A percentile compares a stretch with the other conserved stretches of the same genome.
These are phyloP conservation scores for Beauveria rudraprayagi DNA, from an alignment of 2,329 filamentous ascomycete genomes.

Conservation along the genomic window DNA sequence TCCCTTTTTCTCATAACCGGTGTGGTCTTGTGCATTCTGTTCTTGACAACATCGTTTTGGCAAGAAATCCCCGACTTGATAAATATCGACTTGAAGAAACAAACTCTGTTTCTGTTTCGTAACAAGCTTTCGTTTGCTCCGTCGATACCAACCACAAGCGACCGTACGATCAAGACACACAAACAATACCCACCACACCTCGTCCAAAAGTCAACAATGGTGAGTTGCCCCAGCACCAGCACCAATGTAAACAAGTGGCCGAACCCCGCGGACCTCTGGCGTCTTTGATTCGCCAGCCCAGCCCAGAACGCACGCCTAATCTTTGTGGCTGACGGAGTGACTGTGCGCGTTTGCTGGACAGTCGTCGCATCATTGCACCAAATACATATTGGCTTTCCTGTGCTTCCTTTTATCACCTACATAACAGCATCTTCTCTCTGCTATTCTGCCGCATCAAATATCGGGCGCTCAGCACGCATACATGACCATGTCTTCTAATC, in stretches of 20 bases:
- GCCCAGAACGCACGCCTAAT: conserved; percentile 4
- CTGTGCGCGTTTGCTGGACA: neutral
- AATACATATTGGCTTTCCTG: neutral
- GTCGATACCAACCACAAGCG: neutral
- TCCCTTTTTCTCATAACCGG: neutral
- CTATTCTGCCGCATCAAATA: neutral
- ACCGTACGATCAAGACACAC: conserved; percentile 3
- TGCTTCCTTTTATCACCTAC: neutral
- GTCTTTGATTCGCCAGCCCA: conserved; percentile 26
- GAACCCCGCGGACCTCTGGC: conserved; percentile 19
- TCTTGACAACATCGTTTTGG: conserved; percentile 9
- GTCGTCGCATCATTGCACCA: neutral
- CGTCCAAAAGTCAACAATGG: conserved; percentile 22
- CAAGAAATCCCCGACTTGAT: neutral
- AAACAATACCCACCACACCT: conserved; percentile 13
- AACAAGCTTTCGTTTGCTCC: neutral
- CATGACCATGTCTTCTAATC: conserved; percentile 41
- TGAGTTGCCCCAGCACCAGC: conserved; percentile 30
- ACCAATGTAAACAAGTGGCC: conserved; percentile 24
- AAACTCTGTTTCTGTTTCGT: neutral
- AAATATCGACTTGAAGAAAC: neutral
- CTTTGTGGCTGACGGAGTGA: neutral
- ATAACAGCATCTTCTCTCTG: conserved; percentile 2
- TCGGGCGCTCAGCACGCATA: neutral
- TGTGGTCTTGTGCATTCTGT: conserved; percentile 1